phyloP scores from a whole-genome alignment of 129 eudicot genomes.

The Calendula officinalis region DNA sequence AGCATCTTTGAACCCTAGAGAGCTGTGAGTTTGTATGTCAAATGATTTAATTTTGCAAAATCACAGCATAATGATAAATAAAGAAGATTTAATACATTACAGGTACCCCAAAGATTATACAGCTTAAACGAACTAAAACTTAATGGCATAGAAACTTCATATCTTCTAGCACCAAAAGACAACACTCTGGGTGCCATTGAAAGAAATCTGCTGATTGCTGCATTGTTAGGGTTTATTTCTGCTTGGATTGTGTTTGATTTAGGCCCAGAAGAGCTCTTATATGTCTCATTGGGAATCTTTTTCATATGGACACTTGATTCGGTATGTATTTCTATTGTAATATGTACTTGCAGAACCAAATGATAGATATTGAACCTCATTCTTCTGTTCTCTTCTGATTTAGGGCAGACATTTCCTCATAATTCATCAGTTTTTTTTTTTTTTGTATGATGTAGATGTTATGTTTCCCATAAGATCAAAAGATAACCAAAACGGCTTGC shows the following conservation, averaged over 20 bases:
- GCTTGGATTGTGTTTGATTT: conserved; percentile 73
- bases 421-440: not conserved
- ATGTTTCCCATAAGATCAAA: too few species aligned
- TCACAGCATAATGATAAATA: not conserved
- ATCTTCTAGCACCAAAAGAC: conserved; percentile 79
- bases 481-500: conserved; percentile 14
- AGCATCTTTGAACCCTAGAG: too few species aligned
- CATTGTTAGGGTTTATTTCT: conserved; percentile 63
- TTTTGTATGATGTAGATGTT: conserved; percentile 2
- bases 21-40: too few species aligned
- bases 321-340: conserved; percentile 39
- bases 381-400: not conserved
- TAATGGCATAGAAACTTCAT: conserved; percentile 73
- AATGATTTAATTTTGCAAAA: too few species aligned
- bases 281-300: conserved; percentile 56
- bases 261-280: conserved; percentile 58
- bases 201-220: conserved; percentile 69
- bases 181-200: conserved; percentile 74
- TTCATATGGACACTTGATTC: conserved; percentile 70
- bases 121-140: conserved; percentile 72
- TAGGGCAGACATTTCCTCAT: not conserved
- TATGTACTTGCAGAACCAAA: not conserved
- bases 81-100: conserved; percentile 28
- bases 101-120: conserved; percentile 94
- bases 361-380: too few species aligned